Evolutionary conservation across 2,329 filamentous ascomycete species (phyloP).

Genomic region (Colletotrichum cereale): DNA sequence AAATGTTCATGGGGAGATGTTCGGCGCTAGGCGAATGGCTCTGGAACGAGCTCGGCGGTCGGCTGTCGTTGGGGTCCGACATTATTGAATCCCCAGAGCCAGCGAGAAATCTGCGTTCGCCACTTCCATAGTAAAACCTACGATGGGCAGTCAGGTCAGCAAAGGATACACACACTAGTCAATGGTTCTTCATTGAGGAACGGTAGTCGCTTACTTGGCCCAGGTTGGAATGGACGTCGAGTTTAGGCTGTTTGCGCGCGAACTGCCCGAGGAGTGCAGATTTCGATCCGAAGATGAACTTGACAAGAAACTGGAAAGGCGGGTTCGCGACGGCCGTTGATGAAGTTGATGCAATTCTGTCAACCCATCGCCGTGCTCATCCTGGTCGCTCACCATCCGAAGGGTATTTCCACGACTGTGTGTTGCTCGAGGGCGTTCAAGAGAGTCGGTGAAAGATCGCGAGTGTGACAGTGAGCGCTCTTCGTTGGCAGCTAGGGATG

Average conservation of each 20-base stretch:
- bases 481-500: constrained; percentile 61
- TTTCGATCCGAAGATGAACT: constrained; percentile 64
- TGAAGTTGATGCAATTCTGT: constrained; percentile 69
- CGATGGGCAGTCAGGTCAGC: constrained; percentile 43
- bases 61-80: constrained; percentile 62
- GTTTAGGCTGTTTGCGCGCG: constrained; percentile 60
- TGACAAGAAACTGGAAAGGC: constrained; percentile 65
- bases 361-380: constrained; percentile 74
- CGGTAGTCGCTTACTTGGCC: constrained; percentile 58
- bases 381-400: constrained; percentile 67
- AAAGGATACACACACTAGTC: not conserved
- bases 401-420: constrained; percentile 56
- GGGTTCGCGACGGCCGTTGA: constrained; percentile 65
- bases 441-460: constrained; percentile 57
- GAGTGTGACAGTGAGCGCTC: constrained; percentile 56
- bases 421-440: constrained; percentile 63
- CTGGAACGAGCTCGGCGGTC: constrained; percentile 59
- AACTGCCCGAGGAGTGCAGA: constrained; percentile 65
- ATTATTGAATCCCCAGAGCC: constrained; percentile 60
- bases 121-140: constrained; percentile 78
- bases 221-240: constrained; percentile 63
- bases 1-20: constrained; percentile 59
- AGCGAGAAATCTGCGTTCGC: constrained; percentile 67
- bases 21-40: constrained; percentile 65
- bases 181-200: not conserved